phyloP scores from a whole-genome alignment of 2,329 filamentous ascomycete genomes.

The Apiospora hydei region DNA sequence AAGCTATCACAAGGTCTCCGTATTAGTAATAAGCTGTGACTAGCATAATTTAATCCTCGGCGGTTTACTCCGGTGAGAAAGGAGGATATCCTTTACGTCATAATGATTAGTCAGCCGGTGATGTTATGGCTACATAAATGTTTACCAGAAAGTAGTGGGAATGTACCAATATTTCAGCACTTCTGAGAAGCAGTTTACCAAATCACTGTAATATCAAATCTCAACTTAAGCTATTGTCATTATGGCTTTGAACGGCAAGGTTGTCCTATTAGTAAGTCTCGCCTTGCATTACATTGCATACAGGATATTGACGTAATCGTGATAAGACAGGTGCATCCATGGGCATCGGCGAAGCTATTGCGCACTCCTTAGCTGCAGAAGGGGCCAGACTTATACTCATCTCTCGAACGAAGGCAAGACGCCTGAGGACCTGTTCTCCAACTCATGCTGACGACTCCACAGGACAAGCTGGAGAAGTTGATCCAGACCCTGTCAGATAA shows the following conservation, averaged over 20 bases:
- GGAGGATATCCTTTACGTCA: background rate
- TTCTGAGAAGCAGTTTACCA: background rate
- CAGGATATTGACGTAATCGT: background rate
- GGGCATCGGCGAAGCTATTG: conserved; percentile 56
- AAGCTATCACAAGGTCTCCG: background rate
- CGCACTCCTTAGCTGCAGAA: conserved; percentile 45
- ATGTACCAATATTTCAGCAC: background rate
- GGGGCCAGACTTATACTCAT: conserved; percentile 52
- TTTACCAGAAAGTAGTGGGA: too few relatives aligned
- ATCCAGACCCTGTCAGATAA: conserved; percentile 32
- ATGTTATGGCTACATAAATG: background rate
- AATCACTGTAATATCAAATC: background rate
- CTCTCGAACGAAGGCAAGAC: conserved; percentile 43
- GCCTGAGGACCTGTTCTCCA: background rate
- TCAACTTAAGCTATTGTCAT: background rate
- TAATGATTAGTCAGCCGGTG: background rate
- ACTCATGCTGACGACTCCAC: background rate
- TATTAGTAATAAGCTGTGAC: background rate
- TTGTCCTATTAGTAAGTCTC: background rate
- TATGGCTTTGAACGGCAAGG: background rate
- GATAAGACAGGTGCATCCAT: conserved; percentile 28
- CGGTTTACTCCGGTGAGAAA: background rate
- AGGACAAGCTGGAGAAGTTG: conserved; percentile 34
- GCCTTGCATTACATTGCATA: background rate
- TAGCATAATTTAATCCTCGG: background rate